phyloP scores from a whole-genome alignment of 2,329 filamentous ascomycete species.

The Ceratocystiopsis sp. region DNA sequence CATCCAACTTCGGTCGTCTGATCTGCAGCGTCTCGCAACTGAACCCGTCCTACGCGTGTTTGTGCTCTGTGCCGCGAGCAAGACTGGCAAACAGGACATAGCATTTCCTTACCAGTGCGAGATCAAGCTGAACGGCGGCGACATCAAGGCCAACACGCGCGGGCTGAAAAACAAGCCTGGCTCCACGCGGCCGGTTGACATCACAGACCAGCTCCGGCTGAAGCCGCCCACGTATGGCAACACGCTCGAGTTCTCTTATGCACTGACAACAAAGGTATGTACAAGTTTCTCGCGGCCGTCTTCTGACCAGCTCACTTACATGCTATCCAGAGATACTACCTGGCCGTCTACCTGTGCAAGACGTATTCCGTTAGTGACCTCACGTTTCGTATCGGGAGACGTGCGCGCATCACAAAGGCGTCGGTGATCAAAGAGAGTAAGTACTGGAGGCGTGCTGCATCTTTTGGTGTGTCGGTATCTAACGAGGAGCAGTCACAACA shows the following conservation, averaged over 20 bases:
- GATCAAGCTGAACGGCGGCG: constrained; percentile 72
- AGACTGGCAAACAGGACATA: constrained; percentile 52
- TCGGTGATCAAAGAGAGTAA: constrained; percentile 72
- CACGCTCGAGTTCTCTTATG: constrained; percentile 73
- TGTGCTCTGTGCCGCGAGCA: constrained; percentile 64
- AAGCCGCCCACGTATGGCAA: constrained; percentile 55
- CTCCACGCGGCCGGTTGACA: constrained; percentile 82
- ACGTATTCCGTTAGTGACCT: constrained; percentile 55
- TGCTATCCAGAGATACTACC: constrained; percentile 45
- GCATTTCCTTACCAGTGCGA: constrained; percentile 87
- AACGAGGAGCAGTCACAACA: constrained; percentile 43
- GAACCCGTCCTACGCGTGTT: constrained; percentile 56
- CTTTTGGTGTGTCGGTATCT: not conserved
- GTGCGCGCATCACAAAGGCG: constrained; percentile 60
- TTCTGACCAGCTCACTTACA: not conserved
- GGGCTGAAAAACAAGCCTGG: constrained; percentile 93
- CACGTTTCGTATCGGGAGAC: constrained; percentile 45
- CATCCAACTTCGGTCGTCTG: constrained; percentile 28
- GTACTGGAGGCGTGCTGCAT: constrained; percentile 11
- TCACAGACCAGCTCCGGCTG: constrained; percentile 60
- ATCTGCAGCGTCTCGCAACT: constrained; percentile 35
- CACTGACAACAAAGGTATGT: constrained; percentile 65
- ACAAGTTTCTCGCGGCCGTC: not conserved
- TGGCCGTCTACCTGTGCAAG: constrained; percentile 61
- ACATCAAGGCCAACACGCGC: constrained; percentile 83